Conservation (phyloP, 1,284 basidiomycete species). For the Phlebopus sp. region DNA sequence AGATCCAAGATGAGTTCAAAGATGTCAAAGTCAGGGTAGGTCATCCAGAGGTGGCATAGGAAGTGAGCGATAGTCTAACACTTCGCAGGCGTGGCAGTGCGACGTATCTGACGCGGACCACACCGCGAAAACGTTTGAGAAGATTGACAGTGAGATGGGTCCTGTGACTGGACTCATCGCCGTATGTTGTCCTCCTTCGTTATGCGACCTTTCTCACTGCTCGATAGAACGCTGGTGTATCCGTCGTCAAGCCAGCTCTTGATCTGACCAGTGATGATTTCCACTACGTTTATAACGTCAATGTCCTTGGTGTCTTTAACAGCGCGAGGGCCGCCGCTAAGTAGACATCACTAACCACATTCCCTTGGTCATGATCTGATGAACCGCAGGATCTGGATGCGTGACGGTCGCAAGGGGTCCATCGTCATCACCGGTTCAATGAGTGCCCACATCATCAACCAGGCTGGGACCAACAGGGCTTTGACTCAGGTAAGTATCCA, state of each 20-base stretch:
- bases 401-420: conserved; percentile 9
- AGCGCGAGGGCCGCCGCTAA: conserved; percentile 40
- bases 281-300: conserved; percentile 35
- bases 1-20: conserved; percentile 21
- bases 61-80: not conserved
- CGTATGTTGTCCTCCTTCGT: conserved; percentile 18
- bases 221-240: conserved; percentile 43
- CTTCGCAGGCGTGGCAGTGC: conserved; percentile 41
- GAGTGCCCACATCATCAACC: conserved; percentile 50
- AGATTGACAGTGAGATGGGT: conserved; percentile 40
- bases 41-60: not conserved
- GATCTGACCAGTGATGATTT: conserved; percentile 46
- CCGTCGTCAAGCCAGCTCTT: conserved; percentile 47
- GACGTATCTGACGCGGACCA: conserved; percentile 38
- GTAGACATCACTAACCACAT: conserved; percentile 9
- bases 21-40: conserved; percentile 31
- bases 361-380: not conserved
- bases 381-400: conserved; percentile 14
- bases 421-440: conserved; percentile 52
- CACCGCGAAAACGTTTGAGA: conserved; percentile 35
- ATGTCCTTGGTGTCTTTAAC: conserved; percentile 45
- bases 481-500: conserved; percentile 34
- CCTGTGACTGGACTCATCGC: conserved; percentile 40
- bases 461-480: conserved; percentile 29
- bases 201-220: not conserved